phyloP scores from a whole-genome alignment of 176 grass and related monocot species.

The Leersia perrieri region DNA sequence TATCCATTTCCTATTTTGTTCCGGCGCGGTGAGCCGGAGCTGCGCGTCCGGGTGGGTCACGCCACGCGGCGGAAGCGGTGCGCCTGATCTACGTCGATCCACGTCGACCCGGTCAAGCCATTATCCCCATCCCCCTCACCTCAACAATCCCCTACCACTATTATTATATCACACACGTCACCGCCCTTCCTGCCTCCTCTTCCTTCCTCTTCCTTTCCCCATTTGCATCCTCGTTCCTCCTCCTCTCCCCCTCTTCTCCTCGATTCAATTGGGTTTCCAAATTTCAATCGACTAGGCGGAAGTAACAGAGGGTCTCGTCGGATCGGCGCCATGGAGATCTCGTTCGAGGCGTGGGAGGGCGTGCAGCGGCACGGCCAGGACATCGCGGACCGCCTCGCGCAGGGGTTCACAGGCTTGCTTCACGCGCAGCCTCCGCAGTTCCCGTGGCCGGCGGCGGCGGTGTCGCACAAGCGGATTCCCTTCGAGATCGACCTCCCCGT shows the following conservation, averaged over 20 bases:
- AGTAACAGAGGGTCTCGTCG: not conserved
- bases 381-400: constrained; percentile 83
- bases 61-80: constrained; percentile 37
- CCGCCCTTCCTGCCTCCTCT: not conserved
- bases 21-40: constrained; percentile 34
- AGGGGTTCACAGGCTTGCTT: constrained; percentile 90
- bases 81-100: constrained; percentile 14
- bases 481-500: constrained; percentile 59
- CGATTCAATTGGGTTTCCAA: not conserved
- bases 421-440: constrained; percentile 65
- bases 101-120: constrained; percentile 39
- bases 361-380: constrained; percentile 97
- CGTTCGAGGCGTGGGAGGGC: constrained; percentile 96
- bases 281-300: not conserved
- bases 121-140: not conserved
- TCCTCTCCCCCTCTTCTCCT: no score
- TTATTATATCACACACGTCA: constrained; percentile 19
- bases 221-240: not conserved
- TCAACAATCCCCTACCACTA: constrained; percentile 12
- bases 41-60: not conserved
- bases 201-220: not conserved
- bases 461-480: constrained; percentile 46
- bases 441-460: constrained; percentile 63
- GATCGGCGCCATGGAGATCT: constrained; percentile 62
- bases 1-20: constrained; percentile 48